Evolutionary conservation across 2,329 filamentous ascomycete genomes (phyloP).

Genomic region (Botryotinia narcissicola): DNA sequence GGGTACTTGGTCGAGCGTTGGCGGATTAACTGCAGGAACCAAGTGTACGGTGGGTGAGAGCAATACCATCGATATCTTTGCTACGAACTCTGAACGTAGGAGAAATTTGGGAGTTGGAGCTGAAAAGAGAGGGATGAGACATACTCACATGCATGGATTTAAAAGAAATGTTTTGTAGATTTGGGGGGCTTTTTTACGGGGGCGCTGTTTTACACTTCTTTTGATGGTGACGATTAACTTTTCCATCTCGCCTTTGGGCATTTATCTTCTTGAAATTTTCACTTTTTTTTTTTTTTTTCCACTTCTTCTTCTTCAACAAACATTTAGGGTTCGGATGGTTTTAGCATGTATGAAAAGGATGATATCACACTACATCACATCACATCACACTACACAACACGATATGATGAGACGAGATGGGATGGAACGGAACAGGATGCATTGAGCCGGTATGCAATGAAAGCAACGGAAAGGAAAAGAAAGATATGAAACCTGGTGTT

Average conservation of each 20-base stretch:
- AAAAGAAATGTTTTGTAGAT: background rate
- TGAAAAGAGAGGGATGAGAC: background rate
- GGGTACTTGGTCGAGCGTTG: constrained; percentile 46
- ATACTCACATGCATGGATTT: background rate
- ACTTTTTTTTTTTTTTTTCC: background rate
- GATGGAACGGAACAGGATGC: background rate
- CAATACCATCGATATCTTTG: constrained; percentile 40
- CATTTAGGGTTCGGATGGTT: background rate
- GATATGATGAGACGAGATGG: background rate
- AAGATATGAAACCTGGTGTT: background rate
- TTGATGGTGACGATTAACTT: background rate
- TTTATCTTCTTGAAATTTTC: background rate
- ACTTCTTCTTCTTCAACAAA: background rate
- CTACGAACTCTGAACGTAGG: background rate
- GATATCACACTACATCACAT: background rate
- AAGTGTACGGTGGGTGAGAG: constrained; percentile 44
- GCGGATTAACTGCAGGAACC: constrained; percentile 45
- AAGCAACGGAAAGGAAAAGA: background rate
- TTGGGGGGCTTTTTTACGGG: too few relatives aligned
- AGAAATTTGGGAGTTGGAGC: background rate
- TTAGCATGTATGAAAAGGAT: background rate
- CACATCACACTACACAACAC: background rate
- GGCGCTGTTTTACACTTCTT: background rate
- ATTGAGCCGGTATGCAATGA: background rate
- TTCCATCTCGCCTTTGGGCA: background rate